Percentiles rank a stretch among this genome's conserved stretches.
Evolutionary conservation across 2,329 filamentous ascomycete genomes (phyloP).

Genomic region (Fusarium pseudograminearum): DNA sequence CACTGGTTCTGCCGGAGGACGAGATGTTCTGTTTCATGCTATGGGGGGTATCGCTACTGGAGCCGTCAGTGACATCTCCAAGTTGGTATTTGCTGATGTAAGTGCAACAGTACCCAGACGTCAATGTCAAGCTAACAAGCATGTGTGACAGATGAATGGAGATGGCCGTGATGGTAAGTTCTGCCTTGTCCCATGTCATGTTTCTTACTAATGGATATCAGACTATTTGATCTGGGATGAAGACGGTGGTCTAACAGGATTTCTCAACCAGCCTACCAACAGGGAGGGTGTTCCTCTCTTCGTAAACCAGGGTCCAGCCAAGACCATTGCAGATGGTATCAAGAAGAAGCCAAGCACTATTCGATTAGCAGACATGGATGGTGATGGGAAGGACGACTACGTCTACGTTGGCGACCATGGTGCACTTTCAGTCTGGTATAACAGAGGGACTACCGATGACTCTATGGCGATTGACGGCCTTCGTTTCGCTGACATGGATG

Average conservation of each 20-base stretch:
- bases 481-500: constrained; percentile 27
- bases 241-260: constrained; percentile 13
- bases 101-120: no score
- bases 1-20: no score
- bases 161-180: constrained; percentile 18
- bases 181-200: no score
- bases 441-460: constrained; percentile 1
- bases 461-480: constrained; percentile 9
- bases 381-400: constrained; percentile 35
- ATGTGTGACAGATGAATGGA: constrained; percentile 8
- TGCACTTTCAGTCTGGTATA: constrained; percentile 43
- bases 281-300: constrained; percentile 15
- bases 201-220: no score
- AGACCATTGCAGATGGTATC: constrained; percentile 21
- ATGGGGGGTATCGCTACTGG: no score
- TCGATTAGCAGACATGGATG: constrained; percentile 39
- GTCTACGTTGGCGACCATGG: constrained; percentile 31
- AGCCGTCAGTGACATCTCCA: no score
- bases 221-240: constrained; percentile 32
- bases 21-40: no score
- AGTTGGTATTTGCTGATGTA: no score
- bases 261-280: constrained; percentile 17
- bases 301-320: neutral
- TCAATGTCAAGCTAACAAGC: no score
- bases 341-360: constrained; percentile 22